Evolutionary conservation across 2,329 filamentous ascomycete species (phyloP), one percentile per base, ranked within the genome.

Genomic region (Boeremia exigua): DNA sequence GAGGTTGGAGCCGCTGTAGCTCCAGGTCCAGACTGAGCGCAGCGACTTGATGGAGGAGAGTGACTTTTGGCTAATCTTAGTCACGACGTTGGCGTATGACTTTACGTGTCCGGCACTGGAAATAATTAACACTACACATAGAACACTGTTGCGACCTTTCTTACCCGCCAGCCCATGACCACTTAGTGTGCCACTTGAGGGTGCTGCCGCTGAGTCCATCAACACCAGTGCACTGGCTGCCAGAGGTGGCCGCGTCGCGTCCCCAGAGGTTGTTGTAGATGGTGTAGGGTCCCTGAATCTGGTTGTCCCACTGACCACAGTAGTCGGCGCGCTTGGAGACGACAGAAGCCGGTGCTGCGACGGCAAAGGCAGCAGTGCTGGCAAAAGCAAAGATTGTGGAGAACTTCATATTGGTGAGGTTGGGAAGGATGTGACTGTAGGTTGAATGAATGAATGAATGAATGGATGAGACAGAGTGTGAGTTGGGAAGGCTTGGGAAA

Each of bases 1-100:
- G 44, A 86, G 69, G 52, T 56, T 59, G 46, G 71, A 76, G 56
- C 79, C 81, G 28, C 77, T 78, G 73, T 86, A 86, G 30, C 56
- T 69, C 79, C 80, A 84, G 15, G 73, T 65, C 78, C 78, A 83
- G 23, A 69, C 75, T 4, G 80, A 76, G 19, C 75, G 67, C 33
- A 84, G 75, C 32, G 76, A 79, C 17, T 59, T 71, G 63, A 83
- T 70, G 25, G 62, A 56, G 11, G 68, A 71, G 25, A 79, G 58
- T 11, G 70, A 62, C 29, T 70, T 70, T 14, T 70, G 62, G 32
- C 61, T 60, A 23, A 72, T 68, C n/a, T 68, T 71, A 44, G 76
- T 71, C 1, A 75, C 76, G 42, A 71, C 75, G 59, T 80, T 79
- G 67, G 77, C 69, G 65, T 77, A 80, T 19, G 76, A 78, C 60